Conservation (phyloP, 2,329 filamentous ascomycete genomes). For the Cadophora sp. region DNA sequence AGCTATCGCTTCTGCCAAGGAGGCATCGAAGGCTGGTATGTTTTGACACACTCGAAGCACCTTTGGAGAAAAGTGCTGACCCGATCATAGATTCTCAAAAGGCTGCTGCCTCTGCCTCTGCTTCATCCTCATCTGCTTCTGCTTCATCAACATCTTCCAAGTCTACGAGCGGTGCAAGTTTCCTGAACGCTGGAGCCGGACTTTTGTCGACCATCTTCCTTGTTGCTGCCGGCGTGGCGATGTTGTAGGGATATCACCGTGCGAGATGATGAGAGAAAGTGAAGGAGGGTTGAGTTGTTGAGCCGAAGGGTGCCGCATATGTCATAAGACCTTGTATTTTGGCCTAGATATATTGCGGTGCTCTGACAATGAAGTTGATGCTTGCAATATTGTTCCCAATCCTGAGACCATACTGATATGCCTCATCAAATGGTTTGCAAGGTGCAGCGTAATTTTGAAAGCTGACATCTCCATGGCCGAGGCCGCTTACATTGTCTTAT, state of each 20-base stretch:
- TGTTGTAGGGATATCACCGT: slow-evolving; percentile 28
- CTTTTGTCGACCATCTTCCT: slow-evolving; percentile 31
- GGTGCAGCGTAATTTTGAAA: too few species aligned
- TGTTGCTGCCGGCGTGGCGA: slow-evolving; percentile 32
- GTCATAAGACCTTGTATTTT: not conserved
- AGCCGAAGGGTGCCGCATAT: not conserved
- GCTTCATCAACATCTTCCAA: slow-evolving; percentile 25
- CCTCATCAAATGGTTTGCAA: too few species aligned
- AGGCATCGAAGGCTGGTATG: slow-evolving; percentile 37
- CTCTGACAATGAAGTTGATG: not conserved
- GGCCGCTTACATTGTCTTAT: too few species aligned
- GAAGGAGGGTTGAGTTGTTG: not conserved
- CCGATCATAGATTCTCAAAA: slow-evolving; percentile 17
- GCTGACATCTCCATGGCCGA: too few species aligned
- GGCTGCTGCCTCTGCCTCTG: slow-evolving; percentile 22
- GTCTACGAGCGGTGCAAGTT: slow-evolving; percentile 19
- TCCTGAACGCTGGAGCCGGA: slow-evolving; percentile 29
- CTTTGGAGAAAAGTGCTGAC: not conserved
- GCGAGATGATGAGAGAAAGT: not conserved
- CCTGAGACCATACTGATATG: not conserved
- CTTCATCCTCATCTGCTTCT: slow-evolving; percentile 25
- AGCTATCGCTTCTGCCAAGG: slow-evolving; percentile 41
- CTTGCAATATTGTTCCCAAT: not conserved
- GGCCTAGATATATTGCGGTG: not conserved
- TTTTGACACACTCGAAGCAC: not conserved